Percentiles rank a stretch among this genome's conserved stretches.
phyloP scores from a whole-genome alignment of 306 rosid genomes.

The Nissolia schottii region DNA sequence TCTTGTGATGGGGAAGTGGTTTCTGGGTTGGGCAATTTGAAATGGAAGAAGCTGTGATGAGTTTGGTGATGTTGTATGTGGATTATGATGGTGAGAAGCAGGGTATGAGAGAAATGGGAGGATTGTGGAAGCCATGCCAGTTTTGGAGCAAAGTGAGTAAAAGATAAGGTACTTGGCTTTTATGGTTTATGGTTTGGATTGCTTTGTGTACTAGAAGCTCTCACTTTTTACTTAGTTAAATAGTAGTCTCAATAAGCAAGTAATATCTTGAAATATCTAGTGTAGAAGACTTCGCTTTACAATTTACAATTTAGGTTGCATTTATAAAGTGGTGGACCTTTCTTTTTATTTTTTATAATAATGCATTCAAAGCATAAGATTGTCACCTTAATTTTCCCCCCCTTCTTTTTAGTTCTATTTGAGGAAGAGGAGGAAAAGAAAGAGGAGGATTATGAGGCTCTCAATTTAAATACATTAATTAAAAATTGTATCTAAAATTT shows the following conservation, averaged over 20 bases:
- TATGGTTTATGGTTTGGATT: constrained; percentile 16
- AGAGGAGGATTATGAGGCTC: too few species aligned
- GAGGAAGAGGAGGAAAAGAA: too few species aligned
- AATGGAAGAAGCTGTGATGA: constrained; percentile 17
- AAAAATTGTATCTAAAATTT: too few species aligned
- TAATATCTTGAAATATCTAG: background rate
- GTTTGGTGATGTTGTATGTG: constrained; percentile 22
- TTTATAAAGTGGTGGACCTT: too few species aligned
- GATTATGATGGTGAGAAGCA: constrained; percentile 14
- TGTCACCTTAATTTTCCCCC: too few species aligned
- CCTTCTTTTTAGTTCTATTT: too few species aligned
- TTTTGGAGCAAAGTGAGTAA: background rate
- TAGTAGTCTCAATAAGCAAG: background rate
- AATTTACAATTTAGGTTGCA: background rate
- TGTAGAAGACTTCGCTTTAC: background rate
- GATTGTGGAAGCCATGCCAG: constrained; percentile 63
- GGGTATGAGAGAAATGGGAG: constrained; percentile 41
- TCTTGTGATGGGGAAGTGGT: constrained; percentile 33
- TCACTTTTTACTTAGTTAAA: background rate
- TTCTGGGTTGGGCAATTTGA: constrained; percentile 26
- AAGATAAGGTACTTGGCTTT: constrained; percentile 41
- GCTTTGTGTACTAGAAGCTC: background rate
- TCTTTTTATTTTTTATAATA: too few species aligned
- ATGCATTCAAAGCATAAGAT: too few species aligned
- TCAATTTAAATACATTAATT: too few species aligned